Evolutionary conservation across 139 green algal species (phyloP), one percentile per base, ranked within the genome.

Genomic region (Coccomyxa sp.): DNA sequence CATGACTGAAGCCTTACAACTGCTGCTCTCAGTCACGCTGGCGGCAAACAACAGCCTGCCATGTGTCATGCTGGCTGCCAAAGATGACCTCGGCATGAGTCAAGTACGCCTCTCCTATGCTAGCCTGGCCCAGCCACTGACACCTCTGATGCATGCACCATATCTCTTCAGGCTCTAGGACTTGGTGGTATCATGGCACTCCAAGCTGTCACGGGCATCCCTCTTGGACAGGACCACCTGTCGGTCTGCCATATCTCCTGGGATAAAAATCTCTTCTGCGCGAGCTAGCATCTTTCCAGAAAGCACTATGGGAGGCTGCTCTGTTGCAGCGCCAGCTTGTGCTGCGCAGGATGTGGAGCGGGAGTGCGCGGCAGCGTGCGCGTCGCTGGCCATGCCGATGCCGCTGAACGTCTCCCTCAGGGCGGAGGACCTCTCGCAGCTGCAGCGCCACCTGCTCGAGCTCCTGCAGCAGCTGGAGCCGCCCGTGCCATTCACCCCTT

Each of bases 41-140:
- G 80, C 86, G 16, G 70, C 87, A 0, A 85, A 86, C 29, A 87
- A 94, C 64, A 78, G 55, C 12, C 83, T 95, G 40, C 91, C 91
- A 6, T 93, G 89, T 78, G 37, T 93, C 22, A 55, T 94, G 22
- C 76, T 93, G 44, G 78, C 84, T 8, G 70, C 83, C 38, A 92
- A 94, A 78, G 87, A 93, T 41, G 87, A 90, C 9, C 71, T 86
- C 54, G 86, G 86, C 39, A 90, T 90, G 83, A 73, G 75, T 38
- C 80, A 74, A 70, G 86, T 88, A 8, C 37, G 78, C 39, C 24
- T 35, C 10, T 33, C 33, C 10, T 2, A 44, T 75, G 7, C 22
- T 50, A 27, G 10, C 8, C 36, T 36, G 29, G 12, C 12, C 12
- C n/a, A 10, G 22, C 27, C 64, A 72, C 12, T 72, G 64, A 39